These are phyloP conservation scores for Crithidia sp. DNA, from an alignment of 208 protist species.

Conservation along the genomic window DNA sequence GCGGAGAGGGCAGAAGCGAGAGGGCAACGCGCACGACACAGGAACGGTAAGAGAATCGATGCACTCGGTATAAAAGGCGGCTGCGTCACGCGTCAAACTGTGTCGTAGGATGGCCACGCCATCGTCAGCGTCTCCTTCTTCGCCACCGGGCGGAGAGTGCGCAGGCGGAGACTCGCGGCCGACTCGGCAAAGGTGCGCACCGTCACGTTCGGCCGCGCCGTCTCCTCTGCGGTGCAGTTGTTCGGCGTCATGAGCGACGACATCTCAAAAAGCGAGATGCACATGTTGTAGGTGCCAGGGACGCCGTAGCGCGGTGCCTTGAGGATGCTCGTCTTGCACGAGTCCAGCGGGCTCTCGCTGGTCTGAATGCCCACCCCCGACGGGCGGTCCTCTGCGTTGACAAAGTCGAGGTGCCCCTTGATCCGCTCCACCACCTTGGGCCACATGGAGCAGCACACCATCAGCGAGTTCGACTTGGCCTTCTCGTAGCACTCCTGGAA, in stretches of 20 bases:
- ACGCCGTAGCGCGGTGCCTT: slow-evolving; percentile 48
- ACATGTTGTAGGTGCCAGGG: slow-evolving; percentile 56
- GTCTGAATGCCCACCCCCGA: not conserved
- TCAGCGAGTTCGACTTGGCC: slow-evolving; percentile 65
- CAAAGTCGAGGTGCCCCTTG: slow-evolving; percentile 43
- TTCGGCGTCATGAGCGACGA: slow-evolving; percentile 38
- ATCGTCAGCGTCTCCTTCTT: slow-evolving; percentile 33
- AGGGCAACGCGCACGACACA: too few species aligned
- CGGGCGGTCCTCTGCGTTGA: slow-evolving; percentile 35
- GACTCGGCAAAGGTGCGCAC: slow-evolving; percentile 39
- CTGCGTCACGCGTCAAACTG: not conserved
- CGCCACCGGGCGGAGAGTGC: slow-evolving; percentile 28
- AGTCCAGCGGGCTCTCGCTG: slow-evolving; percentile 20
- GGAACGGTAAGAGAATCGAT: too few species aligned
- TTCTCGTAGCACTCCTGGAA: slow-evolving; percentile 76
- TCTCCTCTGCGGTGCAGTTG: slow-evolving; percentile 26
- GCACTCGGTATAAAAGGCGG: too few species aligned
- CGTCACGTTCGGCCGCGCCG: slow-evolving; percentile 30
- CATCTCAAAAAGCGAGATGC: slow-evolving; percentile 63
- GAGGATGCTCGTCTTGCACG: slow-evolving; percentile 33
- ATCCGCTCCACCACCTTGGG: slow-evolving; percentile 44
- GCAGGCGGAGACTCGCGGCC: slow-evolving; percentile 34
- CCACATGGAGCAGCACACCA: slow-evolving; percentile 56
- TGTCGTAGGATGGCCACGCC: slow-evolving; percentile 28
- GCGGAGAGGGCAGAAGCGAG: too few species aligned